Conservation (phyloP, 495 filamentous ascomycete genomes). For the Neurospora sp. region DNA sequence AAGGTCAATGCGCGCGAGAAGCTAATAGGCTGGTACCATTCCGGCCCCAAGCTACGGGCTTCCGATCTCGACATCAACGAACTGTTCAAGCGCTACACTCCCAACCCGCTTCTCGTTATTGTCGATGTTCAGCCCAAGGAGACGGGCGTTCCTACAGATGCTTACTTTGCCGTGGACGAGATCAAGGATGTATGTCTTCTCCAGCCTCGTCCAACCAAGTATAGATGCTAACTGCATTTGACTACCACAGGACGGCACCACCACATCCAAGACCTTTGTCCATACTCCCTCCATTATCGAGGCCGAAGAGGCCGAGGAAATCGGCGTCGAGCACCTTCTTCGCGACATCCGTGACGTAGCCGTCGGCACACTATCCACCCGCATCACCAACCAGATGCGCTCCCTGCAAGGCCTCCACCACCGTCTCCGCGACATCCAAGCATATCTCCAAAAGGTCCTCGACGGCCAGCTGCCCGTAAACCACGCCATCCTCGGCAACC, state of each 20-base stretch:
- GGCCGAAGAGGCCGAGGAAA: conserved; percentile 97
- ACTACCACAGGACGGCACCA: conserved; percentile 78
- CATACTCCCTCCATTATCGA: conserved; percentile 99
- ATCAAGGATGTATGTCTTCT: conserved; percentile 84
- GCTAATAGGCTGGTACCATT: conserved; percentile 99
- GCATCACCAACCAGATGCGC: conserved; percentile 94
- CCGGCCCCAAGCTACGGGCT: conserved; percentile 90
- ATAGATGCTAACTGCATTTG: not conserved
- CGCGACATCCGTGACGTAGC: conserved; percentile 97
- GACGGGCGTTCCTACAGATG: conserved; percentile 94
- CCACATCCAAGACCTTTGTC: conserved; percentile 93
- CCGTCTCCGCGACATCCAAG: conserved; percentile 87
- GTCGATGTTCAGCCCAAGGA: conserved; percentile 98
- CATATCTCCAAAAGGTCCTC: conserved; percentile 92
- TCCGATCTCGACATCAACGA: conserved; percentile 99
- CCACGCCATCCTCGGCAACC: conserved; percentile 92
- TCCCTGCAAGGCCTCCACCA: conserved; percentile 94
- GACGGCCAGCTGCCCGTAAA: conserved; percentile 88
- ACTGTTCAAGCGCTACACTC: conserved; percentile 97
- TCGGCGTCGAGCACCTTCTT: conserved; percentile 94
- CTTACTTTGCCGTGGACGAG: conserved; percentile 98
- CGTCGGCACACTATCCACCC: conserved; percentile 94
- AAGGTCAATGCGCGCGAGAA: conserved; percentile 99
- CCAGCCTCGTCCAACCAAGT: not conserved
- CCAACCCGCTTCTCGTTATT: conserved; percentile 91